Conservation (phyloP, 495 filamentous ascomycete species). For the Usnea hakonensis region DNA sequence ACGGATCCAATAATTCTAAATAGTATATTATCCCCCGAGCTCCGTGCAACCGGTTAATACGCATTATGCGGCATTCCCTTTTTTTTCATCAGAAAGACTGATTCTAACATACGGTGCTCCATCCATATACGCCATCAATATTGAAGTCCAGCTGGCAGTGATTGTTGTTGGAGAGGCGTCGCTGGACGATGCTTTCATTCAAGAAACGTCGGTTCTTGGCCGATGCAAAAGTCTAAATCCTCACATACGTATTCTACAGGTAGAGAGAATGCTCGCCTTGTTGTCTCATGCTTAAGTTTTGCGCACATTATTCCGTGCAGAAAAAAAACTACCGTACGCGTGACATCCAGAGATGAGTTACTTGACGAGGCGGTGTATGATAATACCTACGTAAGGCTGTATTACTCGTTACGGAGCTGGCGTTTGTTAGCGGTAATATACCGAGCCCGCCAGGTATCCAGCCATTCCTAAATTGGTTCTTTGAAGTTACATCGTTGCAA, state of each 20-base stretch:
- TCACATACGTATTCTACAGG: not conserved
- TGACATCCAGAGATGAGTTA: not conserved
- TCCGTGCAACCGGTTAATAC: not conserved
- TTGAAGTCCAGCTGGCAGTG: not conserved
- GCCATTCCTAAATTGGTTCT: not conserved
- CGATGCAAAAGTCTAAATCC: too few species aligned
- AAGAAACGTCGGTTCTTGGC: not conserved
- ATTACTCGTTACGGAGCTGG: too few species aligned
- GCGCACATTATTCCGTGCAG: not conserved
- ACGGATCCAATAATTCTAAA: too few species aligned
- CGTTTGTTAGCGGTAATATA: not conserved
- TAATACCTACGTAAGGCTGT: too few species aligned
- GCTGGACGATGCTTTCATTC: not conserved
- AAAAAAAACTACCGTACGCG: not conserved
- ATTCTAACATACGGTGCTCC: not conserved
- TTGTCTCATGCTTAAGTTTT: not conserved
- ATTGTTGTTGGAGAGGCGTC: not conserved
- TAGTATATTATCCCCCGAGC: too few species aligned
- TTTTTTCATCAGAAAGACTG: not conserved
- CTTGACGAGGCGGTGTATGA: too few species aligned
- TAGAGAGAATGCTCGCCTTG: not conserved
- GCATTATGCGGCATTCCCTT: not conserved
- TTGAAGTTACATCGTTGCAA: conserved; percentile 27
- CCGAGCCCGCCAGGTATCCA: not conserved
- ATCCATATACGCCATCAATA: not conserved